These are phyloP conservation scores for Protoeuglena noctilucae DNA, from an alignment of 139 green algal genomes.

Conservation along the genomic window DNA sequence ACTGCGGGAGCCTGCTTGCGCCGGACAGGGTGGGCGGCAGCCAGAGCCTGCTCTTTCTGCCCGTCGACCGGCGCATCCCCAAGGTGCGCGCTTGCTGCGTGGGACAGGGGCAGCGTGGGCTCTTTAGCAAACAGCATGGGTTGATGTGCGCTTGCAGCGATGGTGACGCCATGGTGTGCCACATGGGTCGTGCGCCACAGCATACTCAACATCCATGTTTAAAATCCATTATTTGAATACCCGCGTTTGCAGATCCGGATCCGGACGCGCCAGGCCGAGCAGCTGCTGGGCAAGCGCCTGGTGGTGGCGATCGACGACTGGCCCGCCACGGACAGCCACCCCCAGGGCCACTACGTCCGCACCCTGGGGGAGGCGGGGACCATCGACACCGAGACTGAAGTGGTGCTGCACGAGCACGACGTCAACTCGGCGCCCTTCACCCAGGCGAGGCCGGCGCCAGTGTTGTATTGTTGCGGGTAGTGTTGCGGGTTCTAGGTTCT, in stretches of 20 bases:
- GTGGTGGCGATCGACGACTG: conserved; percentile 68
- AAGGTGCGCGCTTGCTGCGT: conserved; percentile 47
- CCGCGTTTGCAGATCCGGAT: conserved; percentile 1
- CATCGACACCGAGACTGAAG: conserved; percentile 50
- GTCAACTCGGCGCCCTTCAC: conserved; percentile 74
- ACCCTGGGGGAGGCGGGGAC: conserved; percentile 65
- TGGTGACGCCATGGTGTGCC: background rate
- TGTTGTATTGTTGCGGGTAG: conserved; percentile 29
- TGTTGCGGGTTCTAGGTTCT: background rate
- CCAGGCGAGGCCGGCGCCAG: conserved; percentile 29
- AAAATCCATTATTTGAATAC: too few relatives aligned
- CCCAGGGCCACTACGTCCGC: conserved; percentile 60
- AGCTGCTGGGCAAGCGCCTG: conserved; percentile 61
- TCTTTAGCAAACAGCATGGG: background rate
- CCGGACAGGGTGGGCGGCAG: conserved; percentile 10
- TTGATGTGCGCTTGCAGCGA: background rate
- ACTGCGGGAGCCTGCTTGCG: conserved; percentile 50
- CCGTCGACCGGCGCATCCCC: conserved; percentile 56
- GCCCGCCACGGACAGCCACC: conserved; percentile 45
- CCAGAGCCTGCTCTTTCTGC: conserved; percentile 45
- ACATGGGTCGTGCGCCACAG: too few relatives aligned
- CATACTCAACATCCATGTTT: too few relatives aligned
- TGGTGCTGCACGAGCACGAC: conserved; percentile 76
- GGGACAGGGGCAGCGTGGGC: too few relatives aligned
- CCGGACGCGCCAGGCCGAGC: conserved; percentile 10